A percentile compares a stretch with the other conserved stretches of the same genome.
Conservation (phyloP, 805 yeast species). For the Alloascoidea africana region DNA sequence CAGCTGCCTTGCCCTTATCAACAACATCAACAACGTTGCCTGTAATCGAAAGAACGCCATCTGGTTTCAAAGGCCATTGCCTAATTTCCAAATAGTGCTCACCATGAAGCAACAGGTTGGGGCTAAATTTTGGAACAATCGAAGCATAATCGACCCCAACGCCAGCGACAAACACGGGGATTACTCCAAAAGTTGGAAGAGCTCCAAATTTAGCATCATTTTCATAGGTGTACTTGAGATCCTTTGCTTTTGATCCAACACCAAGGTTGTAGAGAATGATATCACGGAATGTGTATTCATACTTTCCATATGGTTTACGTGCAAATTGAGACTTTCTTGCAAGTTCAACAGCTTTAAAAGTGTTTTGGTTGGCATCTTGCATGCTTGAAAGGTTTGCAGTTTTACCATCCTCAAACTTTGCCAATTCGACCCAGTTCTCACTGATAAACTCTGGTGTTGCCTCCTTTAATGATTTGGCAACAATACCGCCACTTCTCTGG, state of each 20-base stretch:
- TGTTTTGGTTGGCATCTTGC: conserved; percentile 67
- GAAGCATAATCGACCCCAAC: conserved; percentile 41
- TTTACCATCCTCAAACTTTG: conserved; percentile 42
- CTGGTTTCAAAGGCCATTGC: conserved; percentile 66
- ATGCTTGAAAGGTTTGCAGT: conserved; percentile 45
- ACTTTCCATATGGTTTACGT: conserved; percentile 33
- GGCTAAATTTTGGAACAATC: conserved; percentile 70
- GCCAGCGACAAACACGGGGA: conserved; percentile 60
- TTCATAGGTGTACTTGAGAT: conserved; percentile 71
- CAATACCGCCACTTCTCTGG: conserved; percentile 85
- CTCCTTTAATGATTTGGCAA: conserved; percentile 27
- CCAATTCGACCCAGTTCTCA: conserved; percentile 50
- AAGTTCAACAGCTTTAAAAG: conserved; percentile 43
- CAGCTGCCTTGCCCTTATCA: conserved; percentile 79
- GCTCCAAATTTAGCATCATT: conserved; percentile 65
- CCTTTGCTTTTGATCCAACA: conserved; percentile 68
- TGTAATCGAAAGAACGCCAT: conserved; percentile 45
- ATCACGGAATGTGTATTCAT: conserved; percentile 48
- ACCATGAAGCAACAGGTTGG: conserved; percentile 83
- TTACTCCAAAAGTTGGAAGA: conserved; percentile 80
- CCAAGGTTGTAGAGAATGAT: conserved; percentile 79
- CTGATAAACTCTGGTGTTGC: conserved; percentile 56
- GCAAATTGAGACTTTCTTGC: conserved; percentile 26
- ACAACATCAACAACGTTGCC: conserved; percentile 56
- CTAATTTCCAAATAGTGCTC: conserved; percentile 78